Percentiles rank a stretch among this genome's conserved stretches.
These are phyloP conservation scores for Fusarium sp. DNA, from an alignment of 2,329 filamentous ascomycete genomes.

Conservation along the genomic window DNA sequence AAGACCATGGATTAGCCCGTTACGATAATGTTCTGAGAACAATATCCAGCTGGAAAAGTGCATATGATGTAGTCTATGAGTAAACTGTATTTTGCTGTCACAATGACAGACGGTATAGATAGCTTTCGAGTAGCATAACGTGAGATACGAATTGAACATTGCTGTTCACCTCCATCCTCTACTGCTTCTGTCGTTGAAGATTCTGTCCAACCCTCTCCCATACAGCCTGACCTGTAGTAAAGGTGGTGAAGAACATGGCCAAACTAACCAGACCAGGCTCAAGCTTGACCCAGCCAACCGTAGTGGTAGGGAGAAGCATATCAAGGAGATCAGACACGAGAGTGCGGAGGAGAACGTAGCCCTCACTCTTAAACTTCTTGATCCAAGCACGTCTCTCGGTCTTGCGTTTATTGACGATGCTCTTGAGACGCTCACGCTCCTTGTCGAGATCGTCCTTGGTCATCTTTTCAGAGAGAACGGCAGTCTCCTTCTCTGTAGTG, in stretches of 20 bases:
- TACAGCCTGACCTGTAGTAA: conserved; percentile 68
- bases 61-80: background rate
- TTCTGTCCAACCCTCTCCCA: conserved; percentile 63
- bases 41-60: background rate
- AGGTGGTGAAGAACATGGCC: conserved; percentile 69
- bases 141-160: background rate
- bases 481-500: conserved; percentile 25
- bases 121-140: conserved; percentile 1
- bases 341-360: conserved; percentile 54
- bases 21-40: background rate
- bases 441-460: conserved; percentile 41
- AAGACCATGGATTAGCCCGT: background rate
- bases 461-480: conserved; percentile 28
- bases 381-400: conserved; percentile 46
- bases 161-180: background rate
- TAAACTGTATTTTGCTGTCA: background rate
- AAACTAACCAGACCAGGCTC: conserved; percentile 63
- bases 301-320: conserved; percentile 67
- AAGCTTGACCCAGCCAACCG: conserved; percentile 68
- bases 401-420: conserved; percentile 47
- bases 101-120: background rate
- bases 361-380: conserved; percentile 44
- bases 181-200: conserved; percentile 34
- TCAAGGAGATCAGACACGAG: conserved; percentile 69
- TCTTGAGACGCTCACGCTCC: conserved; percentile 50